Percentiles rank a stretch among this genome's conserved stretches.
These are phyloP conservation scores for Clavaria fumosa DNA, from an alignment of 768 basidiomycete genomes.

Conservation along the genomic window DNA sequence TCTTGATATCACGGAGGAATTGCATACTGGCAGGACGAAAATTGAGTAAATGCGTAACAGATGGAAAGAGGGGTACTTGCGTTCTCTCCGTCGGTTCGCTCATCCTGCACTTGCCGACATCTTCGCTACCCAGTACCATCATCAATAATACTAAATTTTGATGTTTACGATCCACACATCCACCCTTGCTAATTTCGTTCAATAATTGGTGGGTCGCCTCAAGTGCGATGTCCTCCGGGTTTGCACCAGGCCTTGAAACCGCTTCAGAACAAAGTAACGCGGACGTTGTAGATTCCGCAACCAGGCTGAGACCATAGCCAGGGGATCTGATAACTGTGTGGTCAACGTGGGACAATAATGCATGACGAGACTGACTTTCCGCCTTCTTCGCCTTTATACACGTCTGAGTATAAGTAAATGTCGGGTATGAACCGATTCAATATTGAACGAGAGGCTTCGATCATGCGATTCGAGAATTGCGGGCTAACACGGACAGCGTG, in stretches of 20 bases:
- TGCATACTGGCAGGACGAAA: constrained; percentile 48
- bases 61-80: constrained; percentile 27
- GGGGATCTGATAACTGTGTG: constrained; percentile 51
- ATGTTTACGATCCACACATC: constrained; percentile 83
- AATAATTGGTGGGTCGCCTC: constrained; percentile 68
- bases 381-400: constrained; percentile 94
- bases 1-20: constrained; percentile 69
- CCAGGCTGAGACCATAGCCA: constrained; percentile 80
- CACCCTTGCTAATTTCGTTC: constrained; percentile 63
- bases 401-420: constrained; percentile 95
- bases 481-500: constrained; percentile 95
- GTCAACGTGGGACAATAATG: not conserved
- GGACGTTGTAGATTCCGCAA: constrained; percentile 86
- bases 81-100: constrained; percentile 69
- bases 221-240: constrained; percentile 87
- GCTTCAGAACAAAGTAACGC: constrained; percentile 81
- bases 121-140: constrained; percentile 96
- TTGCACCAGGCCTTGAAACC: constrained; percentile 63
- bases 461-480: constrained; percentile 96
- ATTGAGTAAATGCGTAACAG: constrained; percentile 4
- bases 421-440: constrained; percentile 96
- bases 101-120: constrained; percentile 83
- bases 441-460: constrained; percentile 83
- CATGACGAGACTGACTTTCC: constrained; percentile 60
- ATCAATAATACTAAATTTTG: constrained; percentile 74